phyloP scores from a whole-genome alignment of 2,329 filamentous ascomycete species.

The Trichoderma citrinoviride region DNA sequence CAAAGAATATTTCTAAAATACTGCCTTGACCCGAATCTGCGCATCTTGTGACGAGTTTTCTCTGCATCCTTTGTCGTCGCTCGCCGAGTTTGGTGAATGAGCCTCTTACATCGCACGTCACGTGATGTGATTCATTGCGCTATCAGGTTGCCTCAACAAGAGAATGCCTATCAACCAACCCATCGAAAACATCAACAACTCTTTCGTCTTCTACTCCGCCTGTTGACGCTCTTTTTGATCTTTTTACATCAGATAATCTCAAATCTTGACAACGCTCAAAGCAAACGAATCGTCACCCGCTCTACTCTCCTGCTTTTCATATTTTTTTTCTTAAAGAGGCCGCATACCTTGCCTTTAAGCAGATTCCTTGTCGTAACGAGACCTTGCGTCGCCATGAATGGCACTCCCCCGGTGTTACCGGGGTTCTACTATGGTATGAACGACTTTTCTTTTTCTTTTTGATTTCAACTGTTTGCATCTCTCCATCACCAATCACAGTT shows the following conservation, averaged over 20 bases:
- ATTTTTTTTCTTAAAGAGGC: background rate
- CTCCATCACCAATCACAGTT: background rate
- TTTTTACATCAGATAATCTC: no score
- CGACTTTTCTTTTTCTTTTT: background rate
- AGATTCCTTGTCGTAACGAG: no score
- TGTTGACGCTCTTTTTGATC: no score
- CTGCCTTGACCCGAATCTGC: background rate
- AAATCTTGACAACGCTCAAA: background rate
- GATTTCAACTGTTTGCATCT: background rate
- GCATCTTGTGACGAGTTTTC: no score
- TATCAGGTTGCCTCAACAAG: no score
- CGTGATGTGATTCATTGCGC: no score
- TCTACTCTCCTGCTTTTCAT: background rate
- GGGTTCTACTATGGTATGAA: slow-evolving; percentile 54
- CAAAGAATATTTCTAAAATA: background rate
- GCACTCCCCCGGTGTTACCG: slow-evolving; percentile 41
- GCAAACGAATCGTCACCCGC: background rate
- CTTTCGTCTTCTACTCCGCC: no score
- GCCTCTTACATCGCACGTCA: no score
- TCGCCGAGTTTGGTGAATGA: no score
- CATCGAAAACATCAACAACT: no score
- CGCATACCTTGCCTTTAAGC: background rate
- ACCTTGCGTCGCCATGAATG: slow-evolving; percentile 27
- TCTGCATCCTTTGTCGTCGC: no score
- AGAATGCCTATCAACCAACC: no score